phyloP scores from a whole-genome alignment of 2,329 filamentous ascomycete species.

The Alternaria ventricosa region DNA sequence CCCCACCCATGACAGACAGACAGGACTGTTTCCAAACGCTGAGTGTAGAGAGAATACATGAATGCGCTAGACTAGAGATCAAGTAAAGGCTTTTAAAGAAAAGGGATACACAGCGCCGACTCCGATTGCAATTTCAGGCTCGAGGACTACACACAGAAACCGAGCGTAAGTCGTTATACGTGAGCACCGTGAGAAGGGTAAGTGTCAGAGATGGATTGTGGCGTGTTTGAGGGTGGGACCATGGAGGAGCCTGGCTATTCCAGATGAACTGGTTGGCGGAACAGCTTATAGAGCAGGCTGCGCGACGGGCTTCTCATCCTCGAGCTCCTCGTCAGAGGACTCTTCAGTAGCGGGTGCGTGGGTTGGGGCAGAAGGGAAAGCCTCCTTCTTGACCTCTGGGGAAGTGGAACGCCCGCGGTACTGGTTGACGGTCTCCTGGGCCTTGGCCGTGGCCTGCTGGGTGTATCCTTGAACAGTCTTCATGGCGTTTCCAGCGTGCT shows the following conservation, averaged over 20 bases:
- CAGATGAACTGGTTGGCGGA: background rate
- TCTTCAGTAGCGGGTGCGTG: constrained; percentile 18
- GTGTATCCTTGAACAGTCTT: constrained; percentile 65
- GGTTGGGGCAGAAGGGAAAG: constrained; percentile 23
- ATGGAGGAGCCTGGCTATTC: background rate
- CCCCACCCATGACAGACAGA: constrained; percentile 23
- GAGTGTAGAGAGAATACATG: constrained; percentile 24
- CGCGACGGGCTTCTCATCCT: constrained; percentile 22
- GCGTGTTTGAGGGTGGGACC: background rate
- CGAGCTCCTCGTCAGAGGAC: constrained; percentile 11
- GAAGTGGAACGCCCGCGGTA: constrained; percentile 48
- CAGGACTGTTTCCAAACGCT: constrained; percentile 10
- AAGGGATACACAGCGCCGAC: constrained; percentile 30
- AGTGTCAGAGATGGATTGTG: constrained; percentile 6
- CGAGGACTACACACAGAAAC: constrained; percentile 25
- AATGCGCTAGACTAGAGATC: constrained; percentile 31
- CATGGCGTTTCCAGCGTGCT: constrained; percentile 65
- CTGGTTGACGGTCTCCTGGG: constrained; percentile 58
- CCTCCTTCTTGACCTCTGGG: constrained; percentile 37
- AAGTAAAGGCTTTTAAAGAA: constrained; percentile 35
- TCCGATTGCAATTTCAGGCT: constrained; percentile 37
- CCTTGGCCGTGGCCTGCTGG: constrained; percentile 66
- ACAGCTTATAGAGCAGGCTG: constrained; percentile 37
- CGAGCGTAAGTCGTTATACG: constrained; percentile 29
- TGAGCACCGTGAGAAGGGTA: constrained; percentile 30